Conservation (phyloP, 192 early-diverging fungal species). For the Entomortierella beljakovae region DNA sequence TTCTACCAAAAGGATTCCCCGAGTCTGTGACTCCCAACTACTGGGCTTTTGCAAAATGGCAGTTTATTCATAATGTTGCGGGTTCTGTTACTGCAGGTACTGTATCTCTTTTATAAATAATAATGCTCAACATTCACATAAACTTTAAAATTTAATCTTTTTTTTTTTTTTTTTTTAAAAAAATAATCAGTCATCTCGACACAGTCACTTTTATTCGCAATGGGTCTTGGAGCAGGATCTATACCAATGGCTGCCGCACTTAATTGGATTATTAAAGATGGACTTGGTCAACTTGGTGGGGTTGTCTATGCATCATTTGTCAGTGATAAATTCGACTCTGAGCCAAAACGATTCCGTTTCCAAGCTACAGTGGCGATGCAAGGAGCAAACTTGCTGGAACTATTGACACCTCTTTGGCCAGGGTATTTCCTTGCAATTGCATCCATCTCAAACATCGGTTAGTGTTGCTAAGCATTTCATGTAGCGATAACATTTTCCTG, state of each 20-base stretch:
- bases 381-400: conserved; percentile 77
- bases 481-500: no score
- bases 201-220: conserved; percentile 86
- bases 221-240: conserved; percentile 83
- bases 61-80: conserved; percentile 80
- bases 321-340: conserved; percentile 82
- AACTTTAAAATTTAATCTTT: no score
- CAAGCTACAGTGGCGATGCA: conserved; percentile 79
- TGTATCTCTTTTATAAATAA: not conserved
- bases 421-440: conserved; percentile 80
- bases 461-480: not conserved
- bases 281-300: conserved; percentile 86
- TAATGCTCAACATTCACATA: not conserved
- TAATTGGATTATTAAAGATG: conserved; percentile 95
- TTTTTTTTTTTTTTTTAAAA: not conserved
- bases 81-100: conserved; percentile 79
- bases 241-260: conserved; percentile 83
- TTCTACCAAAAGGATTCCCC: conserved; percentile 83
- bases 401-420: conserved; percentile 85
- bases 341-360: conserved; percentile 87
- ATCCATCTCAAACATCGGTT: conserved; percentile 84
- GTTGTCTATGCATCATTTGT: conserved; percentile 85
- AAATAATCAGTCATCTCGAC: conserved; percentile 73
- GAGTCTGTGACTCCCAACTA: conserved; percentile 81
- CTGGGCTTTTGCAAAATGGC: conserved; percentile 79